phyloP scores from a whole-genome alignment of 371 early-diverging fungal species.

The Mortierella sp. region DNA sequence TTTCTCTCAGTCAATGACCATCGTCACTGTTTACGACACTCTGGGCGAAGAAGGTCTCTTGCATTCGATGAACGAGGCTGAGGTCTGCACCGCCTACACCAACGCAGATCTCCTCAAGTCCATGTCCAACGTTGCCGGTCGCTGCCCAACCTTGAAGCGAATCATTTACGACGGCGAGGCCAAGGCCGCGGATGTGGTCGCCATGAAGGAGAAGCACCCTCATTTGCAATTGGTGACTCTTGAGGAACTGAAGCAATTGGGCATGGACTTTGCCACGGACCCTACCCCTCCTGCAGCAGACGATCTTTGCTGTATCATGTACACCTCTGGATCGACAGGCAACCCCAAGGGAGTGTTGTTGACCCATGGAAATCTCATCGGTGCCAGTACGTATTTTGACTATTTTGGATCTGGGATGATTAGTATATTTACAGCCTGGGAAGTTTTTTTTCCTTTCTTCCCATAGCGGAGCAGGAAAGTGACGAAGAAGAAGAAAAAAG shows the following conservation, averaged over 20 bases:
- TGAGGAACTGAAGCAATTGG: constrained; percentile 69
- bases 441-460: too few relatives aligned
- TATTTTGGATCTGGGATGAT: too few relatives aligned
- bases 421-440: too few relatives aligned
- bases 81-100: constrained; percentile 81
- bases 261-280: constrained; percentile 67
- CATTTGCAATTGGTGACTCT: constrained; percentile 57
- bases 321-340: constrained; percentile 96
- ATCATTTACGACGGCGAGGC: constrained; percentile 84
- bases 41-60: constrained; percentile 88
- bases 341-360: constrained; percentile 90
- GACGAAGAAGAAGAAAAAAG: too few relatives aligned
- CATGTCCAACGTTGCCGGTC: constrained; percentile 63
- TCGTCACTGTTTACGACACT: constrained; percentile 89
- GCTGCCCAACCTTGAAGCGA: constrained; percentile 69
- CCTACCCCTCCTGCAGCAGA: constrained; percentile 71
- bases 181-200: constrained; percentile 54
- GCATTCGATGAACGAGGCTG: constrained; percentile 87
- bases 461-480: too few relatives aligned
- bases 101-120: constrained; percentile 80
- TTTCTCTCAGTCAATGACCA: constrained; percentile 75
- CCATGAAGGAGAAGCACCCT: constrained; percentile 41
- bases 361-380: constrained; percentile 85
- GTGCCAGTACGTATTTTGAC: constrained; percentile 47
- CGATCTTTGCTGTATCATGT: constrained; percentile 92